phyloP scores from a whole-genome alignment of 1,284 basidiomycete genomes.

The Trichosporon sp. region DNA sequence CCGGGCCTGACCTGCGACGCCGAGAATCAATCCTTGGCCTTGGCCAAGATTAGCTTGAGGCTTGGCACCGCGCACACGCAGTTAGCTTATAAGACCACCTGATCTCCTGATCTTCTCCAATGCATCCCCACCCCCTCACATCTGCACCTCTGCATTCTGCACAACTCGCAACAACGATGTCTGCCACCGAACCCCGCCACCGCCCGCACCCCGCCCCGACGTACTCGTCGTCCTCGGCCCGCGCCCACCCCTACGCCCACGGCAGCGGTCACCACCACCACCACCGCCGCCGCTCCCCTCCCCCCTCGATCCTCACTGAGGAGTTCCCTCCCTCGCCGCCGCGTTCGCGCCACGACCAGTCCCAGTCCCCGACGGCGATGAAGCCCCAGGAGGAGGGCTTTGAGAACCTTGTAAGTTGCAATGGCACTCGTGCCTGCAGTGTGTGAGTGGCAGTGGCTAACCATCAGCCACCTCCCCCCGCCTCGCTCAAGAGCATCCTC shows the following conservation, averaged over 20 bases:
- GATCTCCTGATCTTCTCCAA: neutral
- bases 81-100: slow-evolving; percentile 9
- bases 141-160: neutral
- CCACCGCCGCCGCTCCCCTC: slow-evolving; percentile 19
- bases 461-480: slow-evolving; percentile 62
- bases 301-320: slow-evolving; percentile 22
- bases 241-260: slow-evolving; percentile 30
- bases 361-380: slow-evolving; percentile 41
- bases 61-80: slow-evolving; percentile 20
- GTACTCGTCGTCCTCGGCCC: slow-evolving; percentile 18
- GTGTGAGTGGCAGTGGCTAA: neutral
- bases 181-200: slow-evolving; percentile 14
- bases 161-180: slow-evolving; percentile 17
- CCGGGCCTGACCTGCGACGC: neutral
- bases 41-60: slow-evolving; percentile 21
- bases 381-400: slow-evolving; percentile 48
- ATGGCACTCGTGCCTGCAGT: neutral
- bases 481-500: slow-evolving; percentile 78
- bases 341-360: slow-evolving; percentile 44
- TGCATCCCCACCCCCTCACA: neutral
- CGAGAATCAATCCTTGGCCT: slow-evolving; percentile 17
- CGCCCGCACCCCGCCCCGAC: slow-evolving; percentile 26
- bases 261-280: too few relatives aligned
- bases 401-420: slow-evolving; percentile 51
- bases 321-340: slow-evolving; percentile 48